Evolutionary conservation across 805 yeast genomes (phyloP).

Genomic region (Metschnikowia kofuensis): DNA sequence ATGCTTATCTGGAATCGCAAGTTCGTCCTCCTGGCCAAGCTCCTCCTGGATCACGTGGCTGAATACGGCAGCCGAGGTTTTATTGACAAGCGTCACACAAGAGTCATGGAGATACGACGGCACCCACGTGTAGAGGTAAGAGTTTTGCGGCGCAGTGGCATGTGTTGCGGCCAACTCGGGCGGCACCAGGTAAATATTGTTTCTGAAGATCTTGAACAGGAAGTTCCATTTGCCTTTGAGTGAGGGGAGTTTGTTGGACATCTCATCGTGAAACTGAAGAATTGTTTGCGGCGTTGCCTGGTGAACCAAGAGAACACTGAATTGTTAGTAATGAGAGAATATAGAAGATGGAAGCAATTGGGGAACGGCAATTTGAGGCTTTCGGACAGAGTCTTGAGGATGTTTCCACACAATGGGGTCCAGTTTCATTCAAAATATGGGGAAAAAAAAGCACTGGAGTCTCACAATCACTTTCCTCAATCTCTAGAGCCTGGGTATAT

Average conservation of each 20-base stretch:
- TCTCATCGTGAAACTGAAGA: slow-evolving; percentile 65
- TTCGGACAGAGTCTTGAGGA: no score
- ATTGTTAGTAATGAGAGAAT: no score
- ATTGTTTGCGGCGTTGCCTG: slow-evolving; percentile 57
- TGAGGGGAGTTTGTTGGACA: slow-evolving; percentile 65
- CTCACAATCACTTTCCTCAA: no score
- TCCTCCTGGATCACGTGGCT: slow-evolving; percentile 36
- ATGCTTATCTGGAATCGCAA: slow-evolving; percentile 35
- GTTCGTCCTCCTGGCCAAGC: slow-evolving; percentile 13
- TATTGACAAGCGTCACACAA: slow-evolving; percentile 48
- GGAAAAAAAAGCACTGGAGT: no score
- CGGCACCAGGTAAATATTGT: slow-evolving; percentile 53
- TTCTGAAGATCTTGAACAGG: slow-evolving; percentile 63
- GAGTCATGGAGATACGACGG: slow-evolving; percentile 49
- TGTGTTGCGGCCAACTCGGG: slow-evolving; percentile 29
- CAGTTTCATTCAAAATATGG: no score
- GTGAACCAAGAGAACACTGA: slow-evolving; percentile 36
- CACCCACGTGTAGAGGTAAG: slow-evolving; percentile 49
- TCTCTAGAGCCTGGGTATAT: no score
- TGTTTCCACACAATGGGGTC: no score
- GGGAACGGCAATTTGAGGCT: no score
- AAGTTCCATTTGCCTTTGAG: slow-evolving; percentile 64
- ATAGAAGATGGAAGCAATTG: no score
- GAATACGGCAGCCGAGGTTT: slow-evolving; percentile 35
- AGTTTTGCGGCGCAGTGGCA: slow-evolving; percentile 33